phyloP scores from a whole-genome alignment of 805 yeast species.

The Wickerhamiella qilinensis region DNA sequence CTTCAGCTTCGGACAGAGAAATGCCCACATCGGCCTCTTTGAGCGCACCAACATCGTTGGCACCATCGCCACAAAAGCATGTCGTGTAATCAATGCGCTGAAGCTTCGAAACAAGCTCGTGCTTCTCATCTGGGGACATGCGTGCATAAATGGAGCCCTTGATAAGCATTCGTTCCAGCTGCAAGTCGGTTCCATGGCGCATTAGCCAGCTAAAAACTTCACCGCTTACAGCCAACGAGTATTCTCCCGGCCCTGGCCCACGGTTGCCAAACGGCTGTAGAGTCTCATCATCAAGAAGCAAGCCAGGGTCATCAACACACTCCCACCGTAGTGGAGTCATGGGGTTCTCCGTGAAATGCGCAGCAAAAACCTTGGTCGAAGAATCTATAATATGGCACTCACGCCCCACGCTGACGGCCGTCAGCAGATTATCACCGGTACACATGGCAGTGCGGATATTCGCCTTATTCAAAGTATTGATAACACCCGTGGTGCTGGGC shows the following conservation, averaged over 20 bases:
- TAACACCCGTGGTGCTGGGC: slow-evolving; percentile 43
- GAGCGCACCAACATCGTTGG: slow-evolving; percentile 96
- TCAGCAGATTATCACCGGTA: slow-evolving; percentile 90
- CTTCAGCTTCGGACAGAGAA: slow-evolving; percentile 93
- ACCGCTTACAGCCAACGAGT: slow-evolving; percentile 77
- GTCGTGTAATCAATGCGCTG: slow-evolving; percentile 79
- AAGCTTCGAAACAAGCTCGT: slow-evolving; percentile 78
- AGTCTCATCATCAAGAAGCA: slow-evolving; percentile 47
- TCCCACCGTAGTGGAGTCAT: slow-evolving; percentile 33
- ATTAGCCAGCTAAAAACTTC: slow-evolving; percentile 72
- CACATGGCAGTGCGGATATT: slow-evolving; percentile 81
- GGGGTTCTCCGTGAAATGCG: slow-evolving; percentile 26
- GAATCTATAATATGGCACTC: slow-evolving; percentile 55
- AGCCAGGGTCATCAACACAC: slow-evolving; percentile 27
- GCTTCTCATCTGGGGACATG: slow-evolving; percentile 98
- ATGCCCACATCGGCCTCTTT: slow-evolving; percentile 97
- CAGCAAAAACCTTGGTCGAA: slow-evolving; percentile 39
- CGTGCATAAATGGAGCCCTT: slow-evolving; percentile 74
- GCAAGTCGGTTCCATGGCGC: slow-evolving; percentile 28
- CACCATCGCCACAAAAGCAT: slow-evolving; percentile 98
- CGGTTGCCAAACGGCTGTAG: slow-evolving; percentile 30
- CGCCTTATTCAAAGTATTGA: slow-evolving; percentile 46
- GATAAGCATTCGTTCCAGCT: slow-evolving; percentile 43
- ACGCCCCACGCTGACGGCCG: slow-evolving; percentile 84
- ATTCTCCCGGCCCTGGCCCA: slow-evolving; percentile 15